Base-by-base conservation (phyloP, 805 yeast genomes). In the Starmerella scarabaei region DNA sequence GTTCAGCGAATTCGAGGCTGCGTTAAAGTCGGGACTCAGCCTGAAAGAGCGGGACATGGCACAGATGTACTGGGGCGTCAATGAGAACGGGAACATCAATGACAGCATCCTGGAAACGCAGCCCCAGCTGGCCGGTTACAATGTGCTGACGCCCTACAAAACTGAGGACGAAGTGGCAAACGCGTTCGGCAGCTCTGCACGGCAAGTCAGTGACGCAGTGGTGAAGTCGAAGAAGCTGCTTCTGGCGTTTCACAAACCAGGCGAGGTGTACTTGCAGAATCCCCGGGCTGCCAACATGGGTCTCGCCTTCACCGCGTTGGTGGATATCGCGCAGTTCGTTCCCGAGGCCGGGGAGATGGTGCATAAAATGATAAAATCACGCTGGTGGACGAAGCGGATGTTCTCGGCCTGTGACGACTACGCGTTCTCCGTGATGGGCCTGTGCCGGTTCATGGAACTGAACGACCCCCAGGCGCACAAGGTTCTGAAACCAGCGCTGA, bases 341-440 rank as follows among this genome's bases (percentile, higher is more conserved):
- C 47, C 44, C 4, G 36, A 16, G 17, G 41, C 41, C 3, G 29
- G 31, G 4, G 35, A 29, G 21, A 14, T 27, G 11, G 41, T 41
- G 17, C 24, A 28, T n/a, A 26, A 27, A 16, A 20, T 32, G 14
- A 40, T 35, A 3, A 14, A 28, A 15, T 28, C 31, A 7, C 31
- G 15, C 8, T 15, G 6, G 7, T 28, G 17, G 17, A n/a, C 6
- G 17, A 7, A 7, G 8, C 14, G 15, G 7, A 28, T n/a, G 15
- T 42, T 40, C 9, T 61, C 58, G n/a, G 49, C 57, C 37, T 51
- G 54, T 39, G 65, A 61, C 30, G 67, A 63, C 47, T 62, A 60
- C 46, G 63, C 65, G 6, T 57, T 44, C 42, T 35, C 55, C 26
- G 55, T 63, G 18, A 28, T 45, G 4, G 67, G 66, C 0, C 46